Evolutionary conservation across 768 basidiomycete species (phyloP).

Genomic region (Boletus rufocinnamomeus): DNA sequence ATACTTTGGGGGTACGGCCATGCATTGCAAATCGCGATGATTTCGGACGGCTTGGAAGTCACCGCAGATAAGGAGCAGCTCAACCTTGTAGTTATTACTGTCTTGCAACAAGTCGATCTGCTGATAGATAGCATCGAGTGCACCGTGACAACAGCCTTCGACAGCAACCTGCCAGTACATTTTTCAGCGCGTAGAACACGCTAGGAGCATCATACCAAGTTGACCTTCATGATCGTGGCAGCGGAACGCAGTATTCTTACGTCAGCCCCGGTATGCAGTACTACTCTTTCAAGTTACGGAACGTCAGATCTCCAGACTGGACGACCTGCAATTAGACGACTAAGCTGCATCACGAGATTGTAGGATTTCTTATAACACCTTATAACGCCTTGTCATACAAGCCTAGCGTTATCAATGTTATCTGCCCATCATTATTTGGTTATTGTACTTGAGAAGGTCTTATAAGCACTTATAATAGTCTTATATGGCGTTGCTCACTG

Average conservation of each 20-base stretch:
- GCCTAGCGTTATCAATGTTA: too few relatives aligned
- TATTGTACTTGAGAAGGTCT: too few relatives aligned
- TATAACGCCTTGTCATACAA: too few relatives aligned
- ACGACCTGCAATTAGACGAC: too few relatives aligned
- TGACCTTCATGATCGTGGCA: conserved; percentile 30
- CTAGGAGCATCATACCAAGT: not conserved
- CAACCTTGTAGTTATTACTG: conserved; percentile 65
- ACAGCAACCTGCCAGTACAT: conserved; percentile 67
- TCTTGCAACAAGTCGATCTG: conserved; percentile 65
- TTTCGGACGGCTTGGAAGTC: conserved; percentile 96
- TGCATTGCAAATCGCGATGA: conserved; percentile 77
- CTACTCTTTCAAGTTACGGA: too few relatives aligned
- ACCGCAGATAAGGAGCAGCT: conserved; percentile 89
- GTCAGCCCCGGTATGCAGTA: not conserved
- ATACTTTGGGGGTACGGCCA: conserved; percentile 93
- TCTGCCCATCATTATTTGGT: too few relatives aligned
- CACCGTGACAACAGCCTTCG: conserved; percentile 95
- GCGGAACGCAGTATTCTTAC: not conserved
- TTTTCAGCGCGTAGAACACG: conserved; percentile 1
- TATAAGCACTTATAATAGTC: too few relatives aligned
- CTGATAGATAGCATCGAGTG: conserved; percentile 83
- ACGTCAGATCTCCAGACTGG: too few relatives aligned
- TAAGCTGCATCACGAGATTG: too few relatives aligned
- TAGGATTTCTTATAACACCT: too few relatives aligned
- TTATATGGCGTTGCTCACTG: too few relatives aligned